Conservation (phyloP, 2,329 filamentous ascomycete genomes). For the Colletotrichum theobromicola region DNA sequence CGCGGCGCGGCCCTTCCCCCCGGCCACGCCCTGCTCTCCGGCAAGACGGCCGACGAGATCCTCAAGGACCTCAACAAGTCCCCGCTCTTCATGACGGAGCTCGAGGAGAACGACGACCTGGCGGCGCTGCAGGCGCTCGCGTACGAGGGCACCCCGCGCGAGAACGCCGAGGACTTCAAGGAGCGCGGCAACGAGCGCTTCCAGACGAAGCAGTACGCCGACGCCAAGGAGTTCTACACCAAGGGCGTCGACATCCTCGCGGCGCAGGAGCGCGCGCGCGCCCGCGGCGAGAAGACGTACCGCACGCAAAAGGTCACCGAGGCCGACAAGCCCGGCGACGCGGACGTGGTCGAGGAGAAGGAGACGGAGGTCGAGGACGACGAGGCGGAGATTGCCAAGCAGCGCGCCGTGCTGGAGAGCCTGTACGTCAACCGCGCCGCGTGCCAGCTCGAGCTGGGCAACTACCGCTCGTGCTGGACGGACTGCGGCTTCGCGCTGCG, state of each 20-base stretch:
- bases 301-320: conserved; percentile 12
- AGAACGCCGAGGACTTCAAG: conserved; percentile 85
- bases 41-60: conserved; percentile 61
- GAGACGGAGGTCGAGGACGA: conserved; percentile 54
- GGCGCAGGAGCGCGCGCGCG: conserved; percentile 63
- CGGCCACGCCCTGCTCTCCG: conserved; percentile 33
- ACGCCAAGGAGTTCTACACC: conserved; percentile 90
- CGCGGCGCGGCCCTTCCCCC: conserved; percentile 51
- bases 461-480: conserved; percentile 84
- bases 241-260: conserved; percentile 81
- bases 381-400: conserved; percentile 64
- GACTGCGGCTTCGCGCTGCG: conserved; percentile 83
- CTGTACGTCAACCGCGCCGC: conserved; percentile 88
- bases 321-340: conserved; percentile 37
- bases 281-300: conserved; percentile 34
- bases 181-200: conserved; percentile 93
- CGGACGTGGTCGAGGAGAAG: conserved; percentile 27
- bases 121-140: conserved; percentile 89
- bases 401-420: conserved; percentile 72
- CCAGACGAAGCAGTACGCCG: conserved; percentile 71
- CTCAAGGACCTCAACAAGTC: conserved; percentile 62
- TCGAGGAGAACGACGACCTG: conserved; percentile 83
- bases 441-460: conserved; percentile 86
- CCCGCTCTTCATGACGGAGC: conserved; percentile 95
- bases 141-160: conserved; percentile 88